Base-by-base conservation (phyloP, 2,329 filamentous ascomycete genomes). In the Remersonia thermophila region DNA sequence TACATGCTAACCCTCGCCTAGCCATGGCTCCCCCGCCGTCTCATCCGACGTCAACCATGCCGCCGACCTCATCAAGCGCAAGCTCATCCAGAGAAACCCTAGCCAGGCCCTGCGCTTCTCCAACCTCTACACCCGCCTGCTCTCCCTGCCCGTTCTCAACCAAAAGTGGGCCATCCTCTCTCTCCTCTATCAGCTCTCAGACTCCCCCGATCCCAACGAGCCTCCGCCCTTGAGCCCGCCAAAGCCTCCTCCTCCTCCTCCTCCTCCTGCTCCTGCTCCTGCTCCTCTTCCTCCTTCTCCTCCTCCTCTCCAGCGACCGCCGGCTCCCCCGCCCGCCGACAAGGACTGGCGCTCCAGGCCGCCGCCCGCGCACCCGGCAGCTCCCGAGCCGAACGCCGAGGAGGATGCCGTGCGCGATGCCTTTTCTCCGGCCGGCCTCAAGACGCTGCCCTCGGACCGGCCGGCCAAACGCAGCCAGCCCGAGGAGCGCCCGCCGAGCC, bases 81-180 rank as follows among this genome's bases (percentile, higher is more conserved):
- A 83, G 60, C 67, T 98, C 45, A 74, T 93, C 39, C 76, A 82
- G 49, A 80, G 79, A 47, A 83, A 85, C 52, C 73, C 73, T 31
- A 81, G 72, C 45, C 82, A 87, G 58, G 85, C 87, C 3, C 68
- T 89, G 14, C 74, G 80, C 43, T 94, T 95, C 59, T 81, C 85
- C 16, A 93, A 94, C 53, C 71, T 98, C 18, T 94, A 95, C 60
- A 85, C 84, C 25, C 74, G 85, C 38, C 71, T 98, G 13, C 67
- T 95, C 17, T 83, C 84, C n/a, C 77, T 95, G 46, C 87, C 87
- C 0, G 87, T 96, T 5, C 69, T 98, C 30, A 82, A 83, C 51
- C 83, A 94, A 58, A 98, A 98, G 70, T 96, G 87, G 86, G 85
- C 83, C 3, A 95, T 98, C 46, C 68, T 98, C 14, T 93, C 93